Percentiles rank a stretch among this genome's conserved stretches.
Evolutionary conservation across 495 filamentous ascomycete species (phyloP).

Genomic region (Cercophora newfieldiana): DNA sequence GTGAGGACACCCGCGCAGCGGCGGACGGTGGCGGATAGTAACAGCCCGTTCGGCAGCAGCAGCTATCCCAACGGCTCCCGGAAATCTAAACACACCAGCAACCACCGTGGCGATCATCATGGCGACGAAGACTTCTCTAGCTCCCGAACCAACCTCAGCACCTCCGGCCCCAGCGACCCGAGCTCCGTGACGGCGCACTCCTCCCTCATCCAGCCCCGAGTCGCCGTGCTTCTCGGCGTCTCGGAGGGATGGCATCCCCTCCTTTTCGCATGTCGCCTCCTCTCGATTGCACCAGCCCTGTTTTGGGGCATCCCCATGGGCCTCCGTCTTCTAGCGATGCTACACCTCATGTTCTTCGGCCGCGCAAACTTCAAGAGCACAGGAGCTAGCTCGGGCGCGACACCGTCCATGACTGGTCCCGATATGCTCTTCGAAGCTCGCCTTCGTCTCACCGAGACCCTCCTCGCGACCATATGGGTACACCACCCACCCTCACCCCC

Average conservation of each 20-base stretch:
- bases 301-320: constrained; percentile 46
- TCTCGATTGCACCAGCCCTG: constrained; percentile 45
- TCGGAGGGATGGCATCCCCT: constrained; percentile 47
- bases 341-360: constrained; percentile 31
- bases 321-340: constrained; percentile 46
- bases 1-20: constrained; percentile 30
- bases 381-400: not conserved
- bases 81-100: constrained; percentile 1
- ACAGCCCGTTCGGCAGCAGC: constrained; percentile 15
- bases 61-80: not conserved
- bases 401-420: constrained; percentile 1
- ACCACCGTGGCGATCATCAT: not conserved
- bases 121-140: not conserved
- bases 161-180: constrained; percentile 50
- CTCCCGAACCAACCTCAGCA: not conserved
- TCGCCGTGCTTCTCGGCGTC: constrained; percentile 50
- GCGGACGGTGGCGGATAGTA: constrained; percentile 25
- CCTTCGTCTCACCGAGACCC: constrained; percentile 71
- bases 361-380: constrained; percentile 3
- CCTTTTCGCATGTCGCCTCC: constrained; percentile 47
- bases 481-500: constrained; percentile 31
- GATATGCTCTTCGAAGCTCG: constrained; percentile 32
- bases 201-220: constrained; percentile 56
- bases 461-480: constrained; percentile 83
- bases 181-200: constrained; percentile 58